phyloP scores from a whole-genome alignment of 345 rosid genomes.

The Salix arbutifolia region DNA sequence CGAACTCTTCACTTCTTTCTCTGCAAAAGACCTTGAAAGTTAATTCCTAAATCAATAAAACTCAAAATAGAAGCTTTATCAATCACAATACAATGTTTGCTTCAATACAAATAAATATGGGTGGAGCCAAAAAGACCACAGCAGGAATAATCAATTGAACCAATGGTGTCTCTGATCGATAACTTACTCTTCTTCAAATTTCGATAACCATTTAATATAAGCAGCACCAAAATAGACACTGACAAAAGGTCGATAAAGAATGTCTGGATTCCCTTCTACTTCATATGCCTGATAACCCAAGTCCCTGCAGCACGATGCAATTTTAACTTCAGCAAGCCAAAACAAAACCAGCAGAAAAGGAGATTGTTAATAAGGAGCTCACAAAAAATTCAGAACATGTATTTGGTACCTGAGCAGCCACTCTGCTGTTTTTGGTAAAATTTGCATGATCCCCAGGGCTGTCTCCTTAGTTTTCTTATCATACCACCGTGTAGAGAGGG shows the following conservation, averaged over 20 bases:
- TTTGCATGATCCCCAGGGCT: constrained; percentile 72
- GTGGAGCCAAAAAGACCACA: not conserved
- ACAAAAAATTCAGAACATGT: constrained; percentile 14
- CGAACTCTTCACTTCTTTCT: constrained; percentile 81
- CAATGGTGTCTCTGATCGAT: not conserved
- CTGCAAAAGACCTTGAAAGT: constrained; percentile 37
- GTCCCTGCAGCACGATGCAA: constrained; percentile 46
- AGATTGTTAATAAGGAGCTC: not conserved
- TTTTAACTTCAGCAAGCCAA: constrained; percentile 11
- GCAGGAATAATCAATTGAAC: not conserved
- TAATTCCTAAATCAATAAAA: constrained; percentile 6
- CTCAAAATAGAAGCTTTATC: not conserved
- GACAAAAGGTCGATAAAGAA: constrained; percentile 71
- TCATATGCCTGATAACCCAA: constrained; percentile 52
- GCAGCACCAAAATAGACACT: constrained; percentile 88
- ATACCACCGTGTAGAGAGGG: constrained; percentile 51
- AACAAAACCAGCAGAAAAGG: not conserved
- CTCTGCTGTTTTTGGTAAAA: constrained; percentile 58
- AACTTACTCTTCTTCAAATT: constrained; percentile 59
- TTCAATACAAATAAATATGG: not conserved
- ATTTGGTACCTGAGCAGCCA: constrained; percentile 62
- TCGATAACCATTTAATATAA: constrained; percentile 73
- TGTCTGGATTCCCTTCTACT: constrained; percentile 53
- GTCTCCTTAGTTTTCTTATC: constrained; percentile 69
- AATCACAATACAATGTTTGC: constrained; percentile 2